A percentile compares a stretch with the other conserved stretches of the same genome.
Evolutionary conservation across 2,329 filamentous ascomycete species (phyloP).

Genomic region (Diplodia sapinea): DNA sequence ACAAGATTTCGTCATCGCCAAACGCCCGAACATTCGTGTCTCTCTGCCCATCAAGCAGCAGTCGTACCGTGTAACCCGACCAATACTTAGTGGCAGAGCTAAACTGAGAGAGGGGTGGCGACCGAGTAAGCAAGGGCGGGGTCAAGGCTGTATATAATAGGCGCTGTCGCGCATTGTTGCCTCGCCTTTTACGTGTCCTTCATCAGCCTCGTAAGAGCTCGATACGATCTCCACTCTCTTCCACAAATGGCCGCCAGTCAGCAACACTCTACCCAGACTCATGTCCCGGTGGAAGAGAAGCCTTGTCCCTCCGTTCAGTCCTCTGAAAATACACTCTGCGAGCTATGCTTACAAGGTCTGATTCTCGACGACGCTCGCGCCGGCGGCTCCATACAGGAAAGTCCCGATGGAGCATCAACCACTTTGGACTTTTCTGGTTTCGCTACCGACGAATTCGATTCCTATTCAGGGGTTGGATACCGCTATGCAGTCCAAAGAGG

Average conservation of each 20-base stretch:
- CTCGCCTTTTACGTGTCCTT: too few relatives aligned
- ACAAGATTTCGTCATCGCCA: too few relatives aligned
- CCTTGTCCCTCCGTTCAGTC: not conserved
- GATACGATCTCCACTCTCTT: not conserved
- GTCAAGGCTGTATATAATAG: too few relatives aligned
- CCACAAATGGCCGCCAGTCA: not conserved
- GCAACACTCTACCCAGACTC: not conserved
- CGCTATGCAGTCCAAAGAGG: too few relatives aligned
- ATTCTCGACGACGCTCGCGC: slow-evolving; percentile 1
- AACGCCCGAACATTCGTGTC: too few relatives aligned
- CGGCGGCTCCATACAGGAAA: not conserved
- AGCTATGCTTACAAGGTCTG: not conserved
- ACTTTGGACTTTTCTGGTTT: not conserved
- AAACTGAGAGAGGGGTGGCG: too few relatives aligned
- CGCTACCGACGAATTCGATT: not conserved
- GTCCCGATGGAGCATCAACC: not conserved
- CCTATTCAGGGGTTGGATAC: too few relatives aligned
- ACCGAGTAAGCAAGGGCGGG: too few relatives aligned
- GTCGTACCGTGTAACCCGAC: too few relatives aligned
- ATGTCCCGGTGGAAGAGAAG: not conserved
- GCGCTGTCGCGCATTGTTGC: too few relatives aligned
- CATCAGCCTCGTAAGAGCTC: not conserved
- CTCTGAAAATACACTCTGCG: not conserved
- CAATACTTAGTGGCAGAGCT: too few relatives aligned
- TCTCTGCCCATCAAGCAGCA: too few relatives aligned